Evolutionary conservation across 768 basidiomycete species (phyloP).

Genomic region (Coprinellus aureogranulatus): DNA sequence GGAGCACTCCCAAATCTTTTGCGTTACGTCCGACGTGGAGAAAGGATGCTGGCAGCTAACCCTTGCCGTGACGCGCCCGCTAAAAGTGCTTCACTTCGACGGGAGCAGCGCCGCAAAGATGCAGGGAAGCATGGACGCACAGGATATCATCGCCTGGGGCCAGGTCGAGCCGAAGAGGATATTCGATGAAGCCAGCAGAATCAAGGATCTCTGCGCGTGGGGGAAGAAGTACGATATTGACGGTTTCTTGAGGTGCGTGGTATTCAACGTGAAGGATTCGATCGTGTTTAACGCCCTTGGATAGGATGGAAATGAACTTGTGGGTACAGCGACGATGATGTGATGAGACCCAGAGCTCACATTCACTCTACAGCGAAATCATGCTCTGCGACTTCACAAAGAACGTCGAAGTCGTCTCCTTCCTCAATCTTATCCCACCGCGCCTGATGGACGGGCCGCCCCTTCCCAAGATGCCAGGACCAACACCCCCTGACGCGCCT

Average conservation of each 20-base stretch:
- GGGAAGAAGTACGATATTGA: slow-evolving; percentile 39
- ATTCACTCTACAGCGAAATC: too few species aligned
- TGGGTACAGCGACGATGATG: background rate
- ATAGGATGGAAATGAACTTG: background rate
- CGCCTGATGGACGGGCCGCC: too few species aligned
- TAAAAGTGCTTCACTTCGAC: slow-evolving; percentile 53
- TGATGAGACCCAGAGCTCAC: too few species aligned
- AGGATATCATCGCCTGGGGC: slow-evolving; percentile 49
- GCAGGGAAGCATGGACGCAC: slow-evolving; percentile 43
- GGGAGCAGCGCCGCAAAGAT: slow-evolving; percentile 49
- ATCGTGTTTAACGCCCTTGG: background rate
- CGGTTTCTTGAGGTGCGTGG: slow-evolving; percentile 42
- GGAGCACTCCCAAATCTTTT: slow-evolving; percentile 41
- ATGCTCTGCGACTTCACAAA: background rate
- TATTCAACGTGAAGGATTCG: background rate
- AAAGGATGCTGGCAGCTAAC: slow-evolving; percentile 41
- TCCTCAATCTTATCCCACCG: background rate
- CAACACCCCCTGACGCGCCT: background rate
- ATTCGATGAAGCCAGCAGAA: slow-evolving; percentile 31
- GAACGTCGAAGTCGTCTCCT: background rate
- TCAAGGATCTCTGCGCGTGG: slow-evolving; percentile 42
- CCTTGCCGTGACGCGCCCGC: slow-evolving; percentile 32
- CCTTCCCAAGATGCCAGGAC: too few species aligned
- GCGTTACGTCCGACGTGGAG: slow-evolving; percentile 15
- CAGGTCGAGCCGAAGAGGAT: slow-evolving; percentile 20